Conservation (phyloP, 192 early-diverging fungal genomes). For the Mortierella alpina region DNA sequence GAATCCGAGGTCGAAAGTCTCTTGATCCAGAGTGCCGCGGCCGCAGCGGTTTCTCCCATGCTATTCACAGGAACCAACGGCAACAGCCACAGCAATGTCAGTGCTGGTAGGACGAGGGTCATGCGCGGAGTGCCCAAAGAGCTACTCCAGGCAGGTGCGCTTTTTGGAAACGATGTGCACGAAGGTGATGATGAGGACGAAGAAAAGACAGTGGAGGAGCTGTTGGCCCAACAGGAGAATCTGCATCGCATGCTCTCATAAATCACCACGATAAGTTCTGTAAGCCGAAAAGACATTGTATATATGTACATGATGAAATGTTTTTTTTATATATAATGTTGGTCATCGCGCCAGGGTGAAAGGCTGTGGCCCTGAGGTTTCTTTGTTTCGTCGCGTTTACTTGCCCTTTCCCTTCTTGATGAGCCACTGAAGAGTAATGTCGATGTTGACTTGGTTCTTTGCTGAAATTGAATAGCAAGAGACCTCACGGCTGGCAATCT, state of each 20-base stretch:
- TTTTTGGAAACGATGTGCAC: neutral
- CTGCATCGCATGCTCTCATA: neutral
- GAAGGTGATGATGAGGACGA: conserved; percentile 19
- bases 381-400: conserved; percentile 19
- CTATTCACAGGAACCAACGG: conserved; percentile 9
- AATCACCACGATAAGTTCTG: neutral
- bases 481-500: conserved; percentile 93
- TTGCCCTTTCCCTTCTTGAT: conserved; percentile 83
- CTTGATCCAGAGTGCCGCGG: conserved; percentile 18
- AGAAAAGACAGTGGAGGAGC: conserved; percentile 42
- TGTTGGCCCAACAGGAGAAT: conserved; percentile 44
- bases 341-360: too few species aligned
- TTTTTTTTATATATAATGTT: neutral
- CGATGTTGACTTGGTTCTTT: conserved; percentile 98
- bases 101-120: conserved; percentile 20
- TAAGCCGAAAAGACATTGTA: neutral
- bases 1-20: conserved; percentile 48
- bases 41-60: conserved; percentile 4
- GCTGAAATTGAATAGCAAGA: conserved; percentile 99
- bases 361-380: neutral
- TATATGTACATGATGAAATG: neutral
- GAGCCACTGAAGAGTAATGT: conserved; percentile 96
- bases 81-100: neutral
- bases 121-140: conserved; percentile 34
- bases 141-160: conserved; percentile 8